Percentiles rank a stretch among this genome's conserved stretches.
Conservation (phyloP, 2,329 filamentous ascomycete genomes). For the Zalaria sp. region DNA sequence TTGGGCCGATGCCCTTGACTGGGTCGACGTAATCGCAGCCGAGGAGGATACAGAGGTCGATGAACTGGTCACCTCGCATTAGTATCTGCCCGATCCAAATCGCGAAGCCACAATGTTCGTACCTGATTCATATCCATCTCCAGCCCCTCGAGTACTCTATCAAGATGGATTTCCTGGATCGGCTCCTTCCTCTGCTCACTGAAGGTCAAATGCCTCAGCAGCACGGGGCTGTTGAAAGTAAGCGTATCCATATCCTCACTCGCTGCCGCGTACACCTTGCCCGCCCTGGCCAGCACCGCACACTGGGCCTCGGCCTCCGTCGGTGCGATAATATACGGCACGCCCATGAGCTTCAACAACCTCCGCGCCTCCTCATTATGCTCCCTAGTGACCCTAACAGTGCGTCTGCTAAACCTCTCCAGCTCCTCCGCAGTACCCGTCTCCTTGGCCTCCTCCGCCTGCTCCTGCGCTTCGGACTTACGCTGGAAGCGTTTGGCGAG, state of each 20-base stretch:
- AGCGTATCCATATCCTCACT: slow-evolving; percentile 99
- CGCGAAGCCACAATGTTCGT: slow-evolving; percentile 10
- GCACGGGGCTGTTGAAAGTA: slow-evolving; percentile 83
- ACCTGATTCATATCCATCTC: slow-evolving; percentile 80
- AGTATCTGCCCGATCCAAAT: background rate
- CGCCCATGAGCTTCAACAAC: slow-evolving; percentile 85
- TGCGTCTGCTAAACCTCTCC: slow-evolving; percentile 89
- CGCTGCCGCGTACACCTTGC: slow-evolving; percentile 92
- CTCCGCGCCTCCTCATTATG: slow-evolving; percentile 92
- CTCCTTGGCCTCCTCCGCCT: slow-evolving; percentile 89
- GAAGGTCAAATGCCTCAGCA: slow-evolving; percentile 87
- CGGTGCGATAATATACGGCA: slow-evolving; percentile 87
- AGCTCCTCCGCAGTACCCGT: slow-evolving; percentile 95
- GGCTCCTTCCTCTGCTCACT: slow-evolving; percentile 96
- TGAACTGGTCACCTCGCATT: slow-evolving; percentile 49
- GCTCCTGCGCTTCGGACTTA: slow-evolving; percentile 82
- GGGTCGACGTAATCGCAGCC: slow-evolving; percentile 97
- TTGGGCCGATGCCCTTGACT: slow-evolving; percentile 84
- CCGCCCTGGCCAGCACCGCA: slow-evolving; percentile 72
- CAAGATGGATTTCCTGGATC: slow-evolving; percentile 85
- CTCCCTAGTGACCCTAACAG: slow-evolving; percentile 87
- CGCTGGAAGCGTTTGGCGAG: slow-evolving; percentile 90
- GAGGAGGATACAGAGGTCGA: slow-evolving; percentile 93
- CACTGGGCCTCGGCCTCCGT: slow-evolving; percentile 98
- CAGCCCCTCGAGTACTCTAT: slow-evolving; percentile 74